phyloP scores from a whole-genome alignment of 495 filamentous ascomycete species.

The Cudoniella acicularis region DNA sequence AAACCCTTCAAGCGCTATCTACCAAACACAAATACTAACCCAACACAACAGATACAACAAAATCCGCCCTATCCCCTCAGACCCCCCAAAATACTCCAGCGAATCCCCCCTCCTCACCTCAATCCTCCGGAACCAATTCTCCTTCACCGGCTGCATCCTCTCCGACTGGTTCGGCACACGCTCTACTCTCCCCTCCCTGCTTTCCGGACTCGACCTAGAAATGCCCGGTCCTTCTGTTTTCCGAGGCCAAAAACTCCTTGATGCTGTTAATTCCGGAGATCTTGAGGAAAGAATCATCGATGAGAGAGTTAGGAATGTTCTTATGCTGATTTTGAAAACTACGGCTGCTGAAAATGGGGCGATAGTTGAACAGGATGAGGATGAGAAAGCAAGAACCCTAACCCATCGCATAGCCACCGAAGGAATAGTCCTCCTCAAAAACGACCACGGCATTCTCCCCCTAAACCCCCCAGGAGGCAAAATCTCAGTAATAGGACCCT shows the following conservation, averaged over 20 bases:
- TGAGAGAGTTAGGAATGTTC: constrained; percentile 53
- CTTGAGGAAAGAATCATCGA: constrained; percentile 52
- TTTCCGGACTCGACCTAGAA: constrained; percentile 67
- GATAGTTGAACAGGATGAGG: constrained; percentile 30
- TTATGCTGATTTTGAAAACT: constrained; percentile 53
- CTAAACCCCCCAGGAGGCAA: constrained; percentile 43
- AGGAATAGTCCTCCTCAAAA: constrained; percentile 59
- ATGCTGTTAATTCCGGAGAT: constrained; percentile 51
- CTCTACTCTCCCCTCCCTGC: constrained; percentile 55
- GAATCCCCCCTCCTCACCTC: constrained; percentile 59
- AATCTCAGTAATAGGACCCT: constrained; percentile 56
- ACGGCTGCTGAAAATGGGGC: constrained; percentile 47
- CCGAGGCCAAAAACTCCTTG: constrained; percentile 52
- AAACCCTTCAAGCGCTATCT: too few species aligned
- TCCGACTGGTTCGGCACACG: constrained; percentile 62
- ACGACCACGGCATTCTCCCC: constrained; percentile 47
- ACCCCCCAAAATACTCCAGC: constrained; percentile 47
- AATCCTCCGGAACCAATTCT: constrained; percentile 65
- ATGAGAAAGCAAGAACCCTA: constrained; percentile 40
- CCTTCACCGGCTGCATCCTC: constrained; percentile 56
- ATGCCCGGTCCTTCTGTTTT: constrained; percentile 68
- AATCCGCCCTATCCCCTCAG: constrained; percentile 51
- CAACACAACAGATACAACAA: constrained; percentile 51
- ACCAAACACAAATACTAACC: background rate
- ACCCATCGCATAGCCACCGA: constrained; percentile 50